Conservation (phyloP, 768 basidiomycete species). For the Krasilnikovozyma curviuscula region DNA sequence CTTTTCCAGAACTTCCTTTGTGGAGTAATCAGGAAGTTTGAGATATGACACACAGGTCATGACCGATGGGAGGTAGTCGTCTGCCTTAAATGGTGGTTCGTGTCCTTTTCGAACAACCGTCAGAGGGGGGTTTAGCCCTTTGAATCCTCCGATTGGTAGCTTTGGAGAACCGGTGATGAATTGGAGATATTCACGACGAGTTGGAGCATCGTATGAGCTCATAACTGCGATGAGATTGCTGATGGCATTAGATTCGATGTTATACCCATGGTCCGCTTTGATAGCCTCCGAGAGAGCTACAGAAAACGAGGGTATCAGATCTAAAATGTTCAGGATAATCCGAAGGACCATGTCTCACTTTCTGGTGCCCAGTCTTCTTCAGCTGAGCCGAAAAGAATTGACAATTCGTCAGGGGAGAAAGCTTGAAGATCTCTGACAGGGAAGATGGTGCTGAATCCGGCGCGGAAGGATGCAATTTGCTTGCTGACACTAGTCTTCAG, state of each 20-base stretch:
- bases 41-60: constrained; percentile 77
- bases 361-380: constrained; percentile 95
- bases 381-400: constrained; percentile 82
- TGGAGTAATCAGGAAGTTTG: constrained; percentile 88
- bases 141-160: constrained; percentile 90
- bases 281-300: constrained; percentile 68
- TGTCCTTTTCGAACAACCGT: constrained; percentile 96
- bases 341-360: constrained; percentile 39
- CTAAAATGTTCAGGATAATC: not conserved
- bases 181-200: constrained; percentile 73
- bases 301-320: constrained; percentile 9
- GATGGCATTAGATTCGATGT: constrained; percentile 80
- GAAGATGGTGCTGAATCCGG: constrained; percentile 51
- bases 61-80: constrained; percentile 88
- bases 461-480: constrained; percentile 78
- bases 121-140: constrained; percentile 75
- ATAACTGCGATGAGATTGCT: constrained; percentile 71
- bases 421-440: constrained; percentile 73
- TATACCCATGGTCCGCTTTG: constrained; percentile 97
- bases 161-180: constrained; percentile 97
- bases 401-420: constrained; percentile 66
- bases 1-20: constrained; percentile 61
- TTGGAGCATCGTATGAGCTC: constrained; percentile 50
- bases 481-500: constrained; percentile 56
- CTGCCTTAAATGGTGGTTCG: constrained; percentile 70